Percentiles rank a stretch among this genome's conserved stretches.
phyloP scores from a whole-genome alignment of 2,329 filamentous ascomycete species.

The Aspergillus tanneri region DNA sequence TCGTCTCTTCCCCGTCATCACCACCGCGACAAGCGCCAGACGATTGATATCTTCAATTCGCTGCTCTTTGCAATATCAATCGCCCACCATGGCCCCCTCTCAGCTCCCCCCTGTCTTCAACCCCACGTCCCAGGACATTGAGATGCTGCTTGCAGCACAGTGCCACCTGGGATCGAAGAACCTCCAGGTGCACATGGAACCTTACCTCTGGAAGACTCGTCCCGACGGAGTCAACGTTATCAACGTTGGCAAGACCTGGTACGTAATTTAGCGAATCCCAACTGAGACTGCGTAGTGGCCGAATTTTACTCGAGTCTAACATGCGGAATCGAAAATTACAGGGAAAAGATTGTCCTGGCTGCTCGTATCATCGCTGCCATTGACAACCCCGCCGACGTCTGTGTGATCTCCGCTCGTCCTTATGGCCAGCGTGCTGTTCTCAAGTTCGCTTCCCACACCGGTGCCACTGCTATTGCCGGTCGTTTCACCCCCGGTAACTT shows the following conservation, averaged over 20 bases:
- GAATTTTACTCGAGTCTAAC: constrained; percentile 21
- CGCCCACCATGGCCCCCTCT: constrained; percentile 85
- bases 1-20: constrained; percentile 34
- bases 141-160: constrained; percentile 98
- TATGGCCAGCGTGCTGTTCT: constrained; percentile 99
- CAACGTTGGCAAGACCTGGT: constrained; percentile 99
- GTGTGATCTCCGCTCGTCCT: constrained; percentile 98
- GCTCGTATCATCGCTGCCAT: constrained; percentile 98
- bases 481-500: constrained; percentile 99
- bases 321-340: constrained; percentile 40
- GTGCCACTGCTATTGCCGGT: constrained; percentile 95
- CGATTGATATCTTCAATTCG: constrained; percentile 46
- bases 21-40: constrained; percentile 45
- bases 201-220: constrained; percentile 99
- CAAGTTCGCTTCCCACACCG: constrained; percentile 99
- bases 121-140: constrained; percentile 96
- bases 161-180: constrained; percentile 98
- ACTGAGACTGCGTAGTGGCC: too few relatives aligned
- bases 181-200: constrained; percentile 98
- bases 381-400: constrained; percentile 99
- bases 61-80: constrained; percentile 45
- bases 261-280: constrained; percentile 40
- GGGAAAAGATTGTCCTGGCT: constrained; percentile 99
- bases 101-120: constrained; percentile 96
- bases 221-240: constrained; percentile 97